A percentile compares a stretch with the other conserved stretches of the same genome.
Evolutionary conservation across 106 monocot genomes (phyloP).

Genomic region (Cymbidium sinense): DNA sequence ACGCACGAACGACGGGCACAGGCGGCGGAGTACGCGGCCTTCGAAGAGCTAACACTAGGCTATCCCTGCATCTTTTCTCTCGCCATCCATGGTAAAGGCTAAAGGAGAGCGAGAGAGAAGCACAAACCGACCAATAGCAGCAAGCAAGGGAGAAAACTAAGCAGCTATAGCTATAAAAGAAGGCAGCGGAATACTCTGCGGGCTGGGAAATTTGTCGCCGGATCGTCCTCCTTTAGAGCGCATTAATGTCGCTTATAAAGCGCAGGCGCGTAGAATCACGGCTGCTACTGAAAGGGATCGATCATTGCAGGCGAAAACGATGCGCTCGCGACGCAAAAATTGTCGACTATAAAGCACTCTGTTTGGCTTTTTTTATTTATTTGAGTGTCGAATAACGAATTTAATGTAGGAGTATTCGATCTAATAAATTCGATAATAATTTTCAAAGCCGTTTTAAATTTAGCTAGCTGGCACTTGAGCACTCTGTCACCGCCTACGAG

Average conservation of each 20-base stretch:
- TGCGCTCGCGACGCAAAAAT: too few species aligned
- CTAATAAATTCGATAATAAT: too few species aligned
- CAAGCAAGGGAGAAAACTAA: not conserved
- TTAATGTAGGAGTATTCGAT: too few species aligned
- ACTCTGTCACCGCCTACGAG: not conserved
- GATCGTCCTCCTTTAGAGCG: too few species aligned
- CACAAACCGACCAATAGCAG: not conserved
- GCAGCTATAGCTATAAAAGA: too few species aligned
- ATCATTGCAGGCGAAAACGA: conserved; percentile 18
- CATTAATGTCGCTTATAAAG: not conserved
- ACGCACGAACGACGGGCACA: not conserved
- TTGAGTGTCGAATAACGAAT: too few species aligned
- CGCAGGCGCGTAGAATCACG: not conserved
- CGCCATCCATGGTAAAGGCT: not conserved
- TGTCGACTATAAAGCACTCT: not conserved
- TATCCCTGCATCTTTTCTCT: not conserved
- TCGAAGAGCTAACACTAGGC: not conserved
- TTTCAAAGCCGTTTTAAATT: too few species aligned
- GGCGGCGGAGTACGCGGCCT: not conserved
- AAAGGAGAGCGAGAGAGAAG: not conserved
- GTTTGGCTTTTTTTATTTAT: too few species aligned
- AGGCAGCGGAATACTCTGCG: not conserved
- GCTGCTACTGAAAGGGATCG: conserved; percentile 26
- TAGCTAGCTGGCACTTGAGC: not conserved
- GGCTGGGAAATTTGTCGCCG: too few species aligned